Conservation (phyloP, 2,329 filamentous ascomycete species). For the Davidsoniella neocaledoniae region DNA sequence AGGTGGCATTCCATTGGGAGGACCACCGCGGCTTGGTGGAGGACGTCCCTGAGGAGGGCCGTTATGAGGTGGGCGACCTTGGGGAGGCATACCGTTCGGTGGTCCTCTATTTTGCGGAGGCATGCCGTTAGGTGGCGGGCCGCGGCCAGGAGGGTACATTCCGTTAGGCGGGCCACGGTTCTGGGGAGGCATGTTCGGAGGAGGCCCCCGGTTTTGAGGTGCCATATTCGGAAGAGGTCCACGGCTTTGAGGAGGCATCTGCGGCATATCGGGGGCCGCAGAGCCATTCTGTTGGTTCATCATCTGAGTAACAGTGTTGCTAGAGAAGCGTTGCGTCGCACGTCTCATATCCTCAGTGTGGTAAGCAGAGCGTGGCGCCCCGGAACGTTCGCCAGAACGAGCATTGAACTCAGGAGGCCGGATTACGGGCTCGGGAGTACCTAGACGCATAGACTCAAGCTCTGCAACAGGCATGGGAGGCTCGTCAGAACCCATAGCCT, state of each 20-base stretch:
- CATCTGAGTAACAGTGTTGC: conserved; percentile 59
- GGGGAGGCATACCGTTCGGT: background rate
- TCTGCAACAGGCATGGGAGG: conserved; percentile 27
- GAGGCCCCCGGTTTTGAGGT: conserved; percentile 1
- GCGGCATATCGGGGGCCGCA: background rate
- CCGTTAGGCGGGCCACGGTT: background rate
- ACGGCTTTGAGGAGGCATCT: background rate
- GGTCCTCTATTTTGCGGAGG: background rate
- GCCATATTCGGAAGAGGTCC: background rate
- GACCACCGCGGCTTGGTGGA: background rate
- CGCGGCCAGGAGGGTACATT: background rate
- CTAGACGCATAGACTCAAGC: conserved; percentile 37
- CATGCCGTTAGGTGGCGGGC: conserved; percentile 3
- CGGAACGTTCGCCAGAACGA: conserved; percentile 51
- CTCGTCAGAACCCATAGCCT: conserved; percentile 10
- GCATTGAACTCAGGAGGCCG: conserved; percentile 68
- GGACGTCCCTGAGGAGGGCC: background rate
- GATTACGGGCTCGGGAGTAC: conserved; percentile 59
- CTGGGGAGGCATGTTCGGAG: background rate
- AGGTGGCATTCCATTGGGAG: conserved; percentile 7
- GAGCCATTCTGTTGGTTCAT: background rate
- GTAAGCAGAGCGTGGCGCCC: conserved; percentile 38
- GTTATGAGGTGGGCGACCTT: background rate
- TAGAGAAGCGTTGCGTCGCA: conserved; percentile 71
- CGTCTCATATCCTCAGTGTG: conserved; percentile 62